A percentile compares a stretch with the other conserved stretches of the same genome.
Evolutionary conservation across 2,329 filamentous ascomycete species (phyloP).

Genomic region (Fonsecaea multimorphosa): DNA sequence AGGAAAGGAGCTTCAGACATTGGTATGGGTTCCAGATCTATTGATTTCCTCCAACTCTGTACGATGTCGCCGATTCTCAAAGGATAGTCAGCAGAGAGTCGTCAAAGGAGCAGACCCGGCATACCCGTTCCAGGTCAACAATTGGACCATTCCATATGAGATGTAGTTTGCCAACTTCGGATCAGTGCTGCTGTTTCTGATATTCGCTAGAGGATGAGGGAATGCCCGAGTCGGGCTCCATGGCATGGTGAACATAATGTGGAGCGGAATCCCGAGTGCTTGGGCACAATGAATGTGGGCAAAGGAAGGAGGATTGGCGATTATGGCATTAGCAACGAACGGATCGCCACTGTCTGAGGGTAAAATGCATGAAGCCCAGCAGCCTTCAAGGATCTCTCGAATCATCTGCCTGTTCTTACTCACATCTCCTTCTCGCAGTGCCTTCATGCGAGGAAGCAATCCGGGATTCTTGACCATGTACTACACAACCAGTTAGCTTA

Average conservation of each 20-base stretch:
- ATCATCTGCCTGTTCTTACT: conserved; percentile 45
- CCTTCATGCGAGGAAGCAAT: conserved; percentile 48
- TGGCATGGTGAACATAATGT: conserved; percentile 62
- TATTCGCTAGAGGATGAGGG: conserved; percentile 59
- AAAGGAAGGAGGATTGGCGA: conserved; percentile 61
- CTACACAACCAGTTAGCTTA: conserved; percentile 35
- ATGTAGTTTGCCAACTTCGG: conserved; percentile 50
- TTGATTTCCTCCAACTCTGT: conserved; percentile 50
- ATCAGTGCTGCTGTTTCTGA: conserved; percentile 47
- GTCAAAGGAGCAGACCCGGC: conserved; percentile 36
- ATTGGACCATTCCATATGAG: conserved; percentile 56
- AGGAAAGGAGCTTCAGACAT: conserved; percentile 48
- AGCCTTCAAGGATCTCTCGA: conserved; percentile 48
- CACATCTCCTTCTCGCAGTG: conserved; percentile 46
- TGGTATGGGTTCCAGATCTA: conserved; percentile 51
- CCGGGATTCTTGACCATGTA: conserved; percentile 58
- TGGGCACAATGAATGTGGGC: conserved; percentile 61
- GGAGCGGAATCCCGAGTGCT: conserved; percentile 56
- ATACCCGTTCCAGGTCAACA: conserved; percentile 57
- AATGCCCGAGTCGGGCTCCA: conserved; percentile 55
- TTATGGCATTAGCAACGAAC: conserved; percentile 62
- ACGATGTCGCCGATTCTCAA: conserved; percentile 54
- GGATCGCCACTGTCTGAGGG: conserved; percentile 44
- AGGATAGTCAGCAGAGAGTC: conserved; percentile 6
- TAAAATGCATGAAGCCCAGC: conserved; percentile 50